Conservation (phyloP, 371 early-diverging fungal genomes). For the Gilbertella persicaria region DNA sequence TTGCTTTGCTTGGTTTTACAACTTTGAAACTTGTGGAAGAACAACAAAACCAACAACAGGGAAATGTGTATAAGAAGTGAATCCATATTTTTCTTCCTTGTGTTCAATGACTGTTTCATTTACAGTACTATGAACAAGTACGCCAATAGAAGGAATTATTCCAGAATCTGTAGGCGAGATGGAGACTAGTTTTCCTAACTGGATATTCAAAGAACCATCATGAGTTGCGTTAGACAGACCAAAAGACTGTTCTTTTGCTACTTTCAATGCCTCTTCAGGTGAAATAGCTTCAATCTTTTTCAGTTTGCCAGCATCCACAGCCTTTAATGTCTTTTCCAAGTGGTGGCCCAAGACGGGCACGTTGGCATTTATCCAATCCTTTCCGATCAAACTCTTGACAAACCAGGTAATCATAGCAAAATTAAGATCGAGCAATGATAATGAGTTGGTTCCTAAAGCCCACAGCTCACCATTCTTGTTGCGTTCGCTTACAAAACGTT, state of each 20-base stretch:
- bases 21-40: too few relatives aligned
- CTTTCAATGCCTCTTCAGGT: constrained; percentile 12
- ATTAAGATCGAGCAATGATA: constrained; percentile 9
- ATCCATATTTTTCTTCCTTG: constrained; percentile 13
- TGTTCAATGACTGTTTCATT: constrained; percentile 36
- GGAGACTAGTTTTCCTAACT: constrained; percentile 39
- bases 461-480: constrained; percentile 5
- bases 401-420: constrained; percentile 21
- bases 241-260: constrained; percentile 9
- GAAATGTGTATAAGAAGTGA: constrained; percentile 20
- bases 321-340: constrained; percentile 27
- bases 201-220: constrained; percentile 22
- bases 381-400: neutral
- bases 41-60: constrained; percentile 16
- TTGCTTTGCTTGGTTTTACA: too few relatives aligned
- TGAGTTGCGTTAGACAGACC: constrained; percentile 2
- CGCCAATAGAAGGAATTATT: constrained; percentile 41
- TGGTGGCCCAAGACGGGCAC: constrained; percentile 23
- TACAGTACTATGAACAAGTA: constrained; percentile 31
- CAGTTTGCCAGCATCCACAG: constrained; percentile 18
- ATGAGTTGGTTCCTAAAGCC: constrained; percentile 12
- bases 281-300: neutral
- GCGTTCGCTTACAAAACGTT: constrained; percentile 5
- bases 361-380: constrained; percentile 2
- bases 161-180: constrained; percentile 55